Base-by-base conservation (phyloP, 2,329 filamentous ascomycete genomes). In the Trichoderma sp. region DNA sequence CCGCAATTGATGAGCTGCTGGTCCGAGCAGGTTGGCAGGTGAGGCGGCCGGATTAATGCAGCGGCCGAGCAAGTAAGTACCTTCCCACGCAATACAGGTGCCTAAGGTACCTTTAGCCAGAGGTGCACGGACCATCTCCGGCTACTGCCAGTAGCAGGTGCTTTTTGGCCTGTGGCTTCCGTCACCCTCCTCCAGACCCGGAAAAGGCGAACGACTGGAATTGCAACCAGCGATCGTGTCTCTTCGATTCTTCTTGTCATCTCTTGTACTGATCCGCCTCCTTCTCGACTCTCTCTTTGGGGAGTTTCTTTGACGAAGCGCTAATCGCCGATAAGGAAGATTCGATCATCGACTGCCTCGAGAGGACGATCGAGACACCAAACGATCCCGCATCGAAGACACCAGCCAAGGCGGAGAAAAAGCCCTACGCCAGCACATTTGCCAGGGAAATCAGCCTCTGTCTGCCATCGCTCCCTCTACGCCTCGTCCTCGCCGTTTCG, bases 11-110 rank as follows among this genome's bases (percentile, higher is more conserved):
- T 17, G 30, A 30, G 30, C 30, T 30, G 26, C 41, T 43, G 41
- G 59, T 39, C 34, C 10, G 34, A 39, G 10, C 34, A 39, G 30
- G 30, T 34, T 10, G 7, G n/a, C n/a, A 34, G 34, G 34, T 10
- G 34, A 39, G 4, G 34, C 34, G 59, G 45, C 65, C 71, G 71
- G 71, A 72, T 70, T 63, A 72, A 72, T 60, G 65, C 69, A 10
- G 60, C 28, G 39, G 64, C 64, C 51, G 64, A 57, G 21, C 44
- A 61, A 30, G 14, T 47, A 44, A 47, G 21, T 39, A 39, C 10
- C 34, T 12, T 39, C 3, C 12, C 10, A 24, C 3, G 21, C 21
- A 24, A 3, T 24, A 2, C 21, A 24, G 21, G 21, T 24, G 21
- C 21, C 21, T 24, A 2, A 24, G 21, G 21, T 24, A 24, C 21